Percentiles rank a stretch among this genome's conserved stretches.
phyloP scores from a whole-genome alignment of 495 filamentous ascomycete genomes.

The Diplogelasinospora grovesii region DNA sequence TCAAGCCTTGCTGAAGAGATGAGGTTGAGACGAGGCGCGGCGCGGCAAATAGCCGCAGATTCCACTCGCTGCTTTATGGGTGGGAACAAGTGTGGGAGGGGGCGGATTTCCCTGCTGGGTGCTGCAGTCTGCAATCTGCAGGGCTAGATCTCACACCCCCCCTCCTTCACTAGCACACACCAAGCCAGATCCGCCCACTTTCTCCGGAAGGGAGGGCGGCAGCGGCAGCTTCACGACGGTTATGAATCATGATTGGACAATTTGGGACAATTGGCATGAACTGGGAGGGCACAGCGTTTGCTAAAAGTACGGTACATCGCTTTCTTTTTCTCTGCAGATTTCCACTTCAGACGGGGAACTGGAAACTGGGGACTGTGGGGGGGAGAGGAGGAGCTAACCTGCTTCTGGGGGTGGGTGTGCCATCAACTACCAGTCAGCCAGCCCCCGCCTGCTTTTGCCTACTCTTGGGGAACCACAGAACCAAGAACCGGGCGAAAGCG shows the following conservation, averaged over 20 bases:
- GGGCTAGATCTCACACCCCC: slow-evolving; percentile 19
- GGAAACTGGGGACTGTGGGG: neutral
- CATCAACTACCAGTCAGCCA: too few species aligned
- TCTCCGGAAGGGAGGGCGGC: neutral
- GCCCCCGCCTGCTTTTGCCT: too few species aligned
- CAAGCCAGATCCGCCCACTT: slow-evolving; percentile 11
- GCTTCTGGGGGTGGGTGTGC: neutral
- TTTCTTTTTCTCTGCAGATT: slow-evolving; percentile 12
- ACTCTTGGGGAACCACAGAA: slow-evolving; percentile 3
- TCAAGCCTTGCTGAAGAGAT: slow-evolving; percentile 21
- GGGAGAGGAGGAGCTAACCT: neutral
- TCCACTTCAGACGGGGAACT: too few species aligned
- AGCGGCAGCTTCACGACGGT: slow-evolving; percentile 34
- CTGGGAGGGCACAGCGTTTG: slow-evolving; percentile 16
- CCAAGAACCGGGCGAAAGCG: slow-evolving; percentile 2
- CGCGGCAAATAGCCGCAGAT: slow-evolving; percentile 19
- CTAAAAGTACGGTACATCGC: slow-evolving; percentile 25
- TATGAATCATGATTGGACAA: slow-evolving; percentile 43
- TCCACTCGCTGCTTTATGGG: slow-evolving; percentile 10
- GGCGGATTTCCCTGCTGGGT: slow-evolving; percentile 15
- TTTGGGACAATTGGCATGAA: slow-evolving; percentile 13
- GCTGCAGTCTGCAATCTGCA: slow-evolving; percentile 17
- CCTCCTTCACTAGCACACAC: slow-evolving; percentile 11
- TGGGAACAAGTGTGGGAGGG: slow-evolving; percentile 10
- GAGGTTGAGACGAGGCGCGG: slow-evolving; percentile 19